Evolutionary conservation across 192 early-diverging fungal species (phyloP), one percentile per base, ranked within the genome.

Genomic region (Backusella morwellensis): DNA sequence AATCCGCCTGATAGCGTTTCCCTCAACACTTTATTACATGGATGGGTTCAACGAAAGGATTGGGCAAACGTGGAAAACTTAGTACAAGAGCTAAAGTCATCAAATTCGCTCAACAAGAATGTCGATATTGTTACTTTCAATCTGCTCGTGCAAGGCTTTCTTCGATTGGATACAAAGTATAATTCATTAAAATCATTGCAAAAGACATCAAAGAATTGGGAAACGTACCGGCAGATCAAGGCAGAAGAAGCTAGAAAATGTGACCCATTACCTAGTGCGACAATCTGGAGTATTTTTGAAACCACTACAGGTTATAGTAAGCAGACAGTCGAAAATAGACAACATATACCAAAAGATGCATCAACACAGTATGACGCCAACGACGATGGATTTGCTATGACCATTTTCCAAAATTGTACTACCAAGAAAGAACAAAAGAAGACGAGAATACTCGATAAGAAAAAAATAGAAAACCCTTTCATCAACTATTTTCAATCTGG

Each of bases 61-160:
- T 79, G 78, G 78, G 23, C 4, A 1, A n/a, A 14, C 35, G 71
- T 78, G 2, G 72, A 78, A 19, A 72, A 23, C 0, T 78, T 72
- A 69, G 34, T 78, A 9, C 29, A 78, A 12, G 54, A 63, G 0
- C 17, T 78, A 19, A 71, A 68, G 35, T 19, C 50, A 29, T 67
- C 44, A 70, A 17, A 41, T 56, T 36, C 36, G 1, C 17, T 59
- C 4, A 19, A n/a, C 14, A 4, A 40, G 4, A 29, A 42, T n/a
- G 29, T 75, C 19, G 75, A 77, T 56, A 70, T 59, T 15, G 68
- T 77, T 2, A 77, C 75, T n/a, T 77, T 70, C 34, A 77, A 77
- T 70, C 32, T 77, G 7, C 40, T 77, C 5, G 42, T 77, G 0
- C 75, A 77, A 59, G 68, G 75, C 2, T 77, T 77, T 70, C 40